These are phyloP conservation scores for Rickenella mellea DNA, from an alignment of 768 basidiomycete genomes.

Conservation along the genomic window DNA sequence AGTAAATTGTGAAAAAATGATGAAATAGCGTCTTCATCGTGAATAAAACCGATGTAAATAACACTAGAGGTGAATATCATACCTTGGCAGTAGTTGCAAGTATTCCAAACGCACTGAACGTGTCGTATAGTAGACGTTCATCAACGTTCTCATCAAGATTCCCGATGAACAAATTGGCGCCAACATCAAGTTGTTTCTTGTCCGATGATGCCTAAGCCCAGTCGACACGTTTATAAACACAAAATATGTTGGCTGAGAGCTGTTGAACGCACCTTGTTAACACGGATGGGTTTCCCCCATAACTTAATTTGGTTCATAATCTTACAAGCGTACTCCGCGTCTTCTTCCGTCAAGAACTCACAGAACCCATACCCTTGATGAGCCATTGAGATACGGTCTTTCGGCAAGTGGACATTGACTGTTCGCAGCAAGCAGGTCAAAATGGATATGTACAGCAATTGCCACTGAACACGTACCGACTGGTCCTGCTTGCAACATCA, in stretches of 20 bases:
- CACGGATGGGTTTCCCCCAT: conserved; percentile 96
- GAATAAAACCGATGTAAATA: too few relatives aligned
- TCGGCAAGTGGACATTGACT: conserved; percentile 98
- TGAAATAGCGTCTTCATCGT: too few relatives aligned
- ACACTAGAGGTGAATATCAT: too few relatives aligned
- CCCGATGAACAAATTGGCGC: conserved; percentile 95
- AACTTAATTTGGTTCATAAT: conserved; percentile 99
- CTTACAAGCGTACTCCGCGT: conserved; percentile 99
- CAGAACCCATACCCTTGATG: conserved; percentile 99
- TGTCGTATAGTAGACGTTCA: conserved; percentile 86
- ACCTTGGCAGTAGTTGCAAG: conserved; percentile 92
- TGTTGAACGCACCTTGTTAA: conserved; percentile 77
- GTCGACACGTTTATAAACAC: not conserved
- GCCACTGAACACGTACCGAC: conserved; percentile 79
- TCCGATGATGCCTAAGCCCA: conserved; percentile 81
- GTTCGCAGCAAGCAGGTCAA: too few relatives aligned
- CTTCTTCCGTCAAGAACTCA: conserved; percentile 98
- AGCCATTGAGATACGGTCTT: conserved; percentile 95
- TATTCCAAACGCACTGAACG: conserved; percentile 89
- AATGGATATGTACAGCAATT: too few relatives aligned
- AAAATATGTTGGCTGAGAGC: not conserved
- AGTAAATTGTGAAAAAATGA: too few relatives aligned
- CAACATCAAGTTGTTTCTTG: conserved; percentile 96
- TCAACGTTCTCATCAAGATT: conserved; percentile 94
- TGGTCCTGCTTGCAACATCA: conserved; percentile 99